Conservation (phyloP, 768 basidiomycete genomes). For the Coprinellus micaceus region DNA sequence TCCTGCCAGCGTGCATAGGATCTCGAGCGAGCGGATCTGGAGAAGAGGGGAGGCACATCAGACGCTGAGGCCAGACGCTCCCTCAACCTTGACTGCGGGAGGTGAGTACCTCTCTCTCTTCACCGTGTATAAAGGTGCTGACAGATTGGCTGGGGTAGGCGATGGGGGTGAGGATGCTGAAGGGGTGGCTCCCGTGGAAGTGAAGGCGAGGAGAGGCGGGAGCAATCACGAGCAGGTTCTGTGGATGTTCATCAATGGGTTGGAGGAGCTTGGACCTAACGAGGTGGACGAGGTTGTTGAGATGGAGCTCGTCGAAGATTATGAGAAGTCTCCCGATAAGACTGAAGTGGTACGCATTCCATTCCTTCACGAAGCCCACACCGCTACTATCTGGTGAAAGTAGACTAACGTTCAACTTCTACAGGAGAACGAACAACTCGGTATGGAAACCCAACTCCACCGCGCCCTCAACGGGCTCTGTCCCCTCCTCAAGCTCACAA, state of each 20-base stretch:
- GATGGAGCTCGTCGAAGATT: slow-evolving; percentile 46
- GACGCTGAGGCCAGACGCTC: slow-evolving; percentile 61
- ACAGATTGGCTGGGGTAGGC: too few species aligned
- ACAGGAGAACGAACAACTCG: not conserved
- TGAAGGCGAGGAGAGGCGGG: slow-evolving; percentile 10
- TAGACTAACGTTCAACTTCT: too few species aligned
- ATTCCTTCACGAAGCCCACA: too few species aligned
- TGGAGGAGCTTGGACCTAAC: slow-evolving; percentile 51
- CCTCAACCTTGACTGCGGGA: too few species aligned
- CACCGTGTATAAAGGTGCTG: too few species aligned
- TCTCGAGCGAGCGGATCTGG: slow-evolving; percentile 74
- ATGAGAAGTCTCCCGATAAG: not conserved
- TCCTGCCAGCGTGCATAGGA: slow-evolving; percentile 59
- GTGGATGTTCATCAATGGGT: slow-evolving; percentile 70
- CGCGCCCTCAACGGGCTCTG: slow-evolving; percentile 55
- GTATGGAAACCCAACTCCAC: slow-evolving; percentile 47
- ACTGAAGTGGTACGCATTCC: too few species aligned
- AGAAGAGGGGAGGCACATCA: slow-evolving; percentile 84
- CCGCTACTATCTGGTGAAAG: too few species aligned
- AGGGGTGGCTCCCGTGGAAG: not conserved
- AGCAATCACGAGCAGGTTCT: slow-evolving; percentile 77
- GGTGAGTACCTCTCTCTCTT: too few species aligned
- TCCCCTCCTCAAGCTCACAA: slow-evolving; percentile 25
- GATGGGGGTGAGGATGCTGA: not conserved
- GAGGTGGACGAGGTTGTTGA: slow-evolving; percentile 71